phyloP scores from a whole-genome alignment of 75 land plant genomes.

The Cupressus sempervirens region DNA sequence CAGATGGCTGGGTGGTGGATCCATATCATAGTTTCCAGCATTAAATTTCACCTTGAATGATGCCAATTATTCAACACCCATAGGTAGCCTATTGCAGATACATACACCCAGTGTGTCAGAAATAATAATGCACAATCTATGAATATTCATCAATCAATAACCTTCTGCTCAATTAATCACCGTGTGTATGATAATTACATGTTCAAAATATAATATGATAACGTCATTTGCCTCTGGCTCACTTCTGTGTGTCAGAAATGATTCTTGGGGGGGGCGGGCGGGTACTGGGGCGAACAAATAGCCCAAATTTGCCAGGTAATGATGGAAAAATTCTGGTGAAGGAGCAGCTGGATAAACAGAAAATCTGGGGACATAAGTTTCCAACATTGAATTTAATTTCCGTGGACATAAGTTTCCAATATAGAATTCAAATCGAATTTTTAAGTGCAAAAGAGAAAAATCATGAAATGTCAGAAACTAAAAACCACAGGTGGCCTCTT shows the following conservation, averaged over 20 bases:
- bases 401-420: neutral
- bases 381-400: neutral
- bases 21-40: neutral
- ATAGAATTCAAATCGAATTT: neutral
- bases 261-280: neutral
- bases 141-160: neutral
- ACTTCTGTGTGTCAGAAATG: neutral
- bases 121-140: constrained; percentile 10
- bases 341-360: neutral
- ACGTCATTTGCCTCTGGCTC: neutral
- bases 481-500: neutral
- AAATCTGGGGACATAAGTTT: neutral
- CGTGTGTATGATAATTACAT: neutral
- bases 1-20: neutral
- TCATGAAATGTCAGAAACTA: neutral
- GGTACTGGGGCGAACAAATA: neutral
- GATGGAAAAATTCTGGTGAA: neutral
- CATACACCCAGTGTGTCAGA: neutral
- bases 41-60: neutral
- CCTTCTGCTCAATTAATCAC: neutral
- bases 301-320: neutral
- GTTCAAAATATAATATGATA: neutral
- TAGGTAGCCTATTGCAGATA: neutral
- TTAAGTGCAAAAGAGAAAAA: neutral
- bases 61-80: neutral